Evolutionary conservation across 2,329 filamentous ascomycete genomes (phyloP).

Genomic region (Pseudogymnoascus sp.): DNA sequence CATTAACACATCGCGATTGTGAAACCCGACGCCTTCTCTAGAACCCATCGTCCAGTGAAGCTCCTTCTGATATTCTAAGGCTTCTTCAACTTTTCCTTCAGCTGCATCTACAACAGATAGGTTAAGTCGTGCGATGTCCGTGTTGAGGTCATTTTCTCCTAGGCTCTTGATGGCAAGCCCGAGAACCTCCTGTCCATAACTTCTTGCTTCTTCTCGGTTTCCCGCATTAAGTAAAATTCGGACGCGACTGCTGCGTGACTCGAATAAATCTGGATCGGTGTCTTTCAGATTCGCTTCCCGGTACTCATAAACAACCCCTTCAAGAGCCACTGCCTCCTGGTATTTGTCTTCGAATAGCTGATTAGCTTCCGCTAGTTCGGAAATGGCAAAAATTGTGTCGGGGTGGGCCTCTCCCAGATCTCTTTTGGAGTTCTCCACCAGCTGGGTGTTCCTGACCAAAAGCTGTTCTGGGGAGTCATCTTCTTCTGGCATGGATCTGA

Average conservation of each 20-base stretch:
- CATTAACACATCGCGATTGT: background rate
- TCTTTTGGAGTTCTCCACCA: background rate
- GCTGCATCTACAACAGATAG: background rate
- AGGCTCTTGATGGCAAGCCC: background rate
- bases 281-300: background rate
- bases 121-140: background rate
- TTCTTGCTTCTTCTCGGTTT: background rate
- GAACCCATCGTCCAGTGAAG: background rate
- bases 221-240: background rate
- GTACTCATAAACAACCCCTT: background rate
- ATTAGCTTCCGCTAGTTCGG: background rate
- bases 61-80: background rate
- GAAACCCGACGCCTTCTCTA: background rate
- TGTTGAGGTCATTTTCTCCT: background rate
- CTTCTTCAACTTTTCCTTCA: background rate
- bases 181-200: background rate
- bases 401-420: background rate
- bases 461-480: background rate
- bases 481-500: background rate
- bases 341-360: background rate
- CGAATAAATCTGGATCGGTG: background rate
- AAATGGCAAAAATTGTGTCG: background rate
- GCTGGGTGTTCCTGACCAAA: background rate
- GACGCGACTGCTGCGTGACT: background rate
- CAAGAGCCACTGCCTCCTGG: background rate